Conservation (phyloP, 164 flowering plant species). For the Piper betle region DNA sequence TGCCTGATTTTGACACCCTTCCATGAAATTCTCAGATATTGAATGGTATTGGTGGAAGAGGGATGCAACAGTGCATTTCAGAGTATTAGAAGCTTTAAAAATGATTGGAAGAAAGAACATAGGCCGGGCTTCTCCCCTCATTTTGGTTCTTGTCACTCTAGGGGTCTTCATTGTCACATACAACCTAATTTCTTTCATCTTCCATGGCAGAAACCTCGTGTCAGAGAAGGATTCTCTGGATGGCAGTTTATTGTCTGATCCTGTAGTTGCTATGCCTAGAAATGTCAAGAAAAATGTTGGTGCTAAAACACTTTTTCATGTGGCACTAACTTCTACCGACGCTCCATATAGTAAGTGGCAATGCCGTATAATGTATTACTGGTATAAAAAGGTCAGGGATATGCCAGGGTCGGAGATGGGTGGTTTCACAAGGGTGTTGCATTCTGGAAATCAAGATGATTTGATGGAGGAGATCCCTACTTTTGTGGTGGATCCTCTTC, state of each 20-base stretch:
- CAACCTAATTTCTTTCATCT: constrained; percentile 35
- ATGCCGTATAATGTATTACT: constrained; percentile 89
- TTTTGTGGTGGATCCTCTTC: constrained; percentile 86
- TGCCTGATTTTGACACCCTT: too few relatives aligned
- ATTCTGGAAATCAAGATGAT: constrained; percentile 78
- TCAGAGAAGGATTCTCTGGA: constrained; percentile 10
- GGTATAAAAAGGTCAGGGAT: constrained; percentile 71
- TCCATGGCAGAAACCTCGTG: constrained; percentile 20
- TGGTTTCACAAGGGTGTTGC: constrained; percentile 78
- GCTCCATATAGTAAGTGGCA: constrained; percentile 90
- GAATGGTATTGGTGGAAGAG: neutral
- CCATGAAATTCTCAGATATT: neutral
- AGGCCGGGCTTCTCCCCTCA: constrained; percentile 35
- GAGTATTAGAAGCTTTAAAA: neutral
- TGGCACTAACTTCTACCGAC: constrained; percentile 89
- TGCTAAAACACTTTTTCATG: constrained; percentile 40
- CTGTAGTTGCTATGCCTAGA: constrained; percentile 49
- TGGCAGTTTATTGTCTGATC: constrained; percentile 24
- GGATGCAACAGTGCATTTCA: neutral
- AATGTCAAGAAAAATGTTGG: constrained; percentile 15
- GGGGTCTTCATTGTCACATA: constrained; percentile 52
- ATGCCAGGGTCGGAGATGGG: constrained; percentile 93
- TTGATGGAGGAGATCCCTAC: constrained; percentile 94
- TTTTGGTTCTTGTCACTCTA: constrained; percentile 33
- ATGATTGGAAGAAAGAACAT: constrained; percentile 8